Percentiles rank a stretch among this genome's conserved stretches.
phyloP scores from a whole-genome alignment of 139 green algal genomes.

The Picochlorum sp. region DNA sequence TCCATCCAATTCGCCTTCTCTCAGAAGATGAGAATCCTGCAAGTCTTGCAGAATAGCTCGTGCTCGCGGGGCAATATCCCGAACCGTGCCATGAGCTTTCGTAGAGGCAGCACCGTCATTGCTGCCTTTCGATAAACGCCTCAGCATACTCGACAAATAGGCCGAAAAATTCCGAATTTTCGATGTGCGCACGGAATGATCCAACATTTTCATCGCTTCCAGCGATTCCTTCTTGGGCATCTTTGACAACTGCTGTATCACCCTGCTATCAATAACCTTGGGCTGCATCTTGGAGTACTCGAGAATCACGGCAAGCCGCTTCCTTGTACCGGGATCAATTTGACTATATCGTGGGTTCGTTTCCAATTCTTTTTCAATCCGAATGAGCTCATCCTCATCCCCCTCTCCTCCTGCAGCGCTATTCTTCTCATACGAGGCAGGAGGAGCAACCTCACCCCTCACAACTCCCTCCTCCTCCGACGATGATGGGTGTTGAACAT shows the following conservation, averaged over 20 bases:
- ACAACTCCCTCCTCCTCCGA: background rate
- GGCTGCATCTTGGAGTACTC: conserved; percentile 5
- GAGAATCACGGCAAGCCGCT: background rate
- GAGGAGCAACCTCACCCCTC: background rate
- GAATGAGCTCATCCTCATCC: too few relatives aligned
- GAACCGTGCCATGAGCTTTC: background rate
- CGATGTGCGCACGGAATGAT: background rate
- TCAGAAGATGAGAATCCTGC: background rate
- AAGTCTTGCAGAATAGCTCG: conserved; percentile 4
- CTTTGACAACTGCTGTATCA: conserved; percentile 1
- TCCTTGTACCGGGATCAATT: too few relatives aligned
- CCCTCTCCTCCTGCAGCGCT: too few relatives aligned
- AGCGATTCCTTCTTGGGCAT: background rate
- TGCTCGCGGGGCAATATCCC: conserved; percentile 1
- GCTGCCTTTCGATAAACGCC: background rate
- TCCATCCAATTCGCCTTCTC: conserved; percentile 11
- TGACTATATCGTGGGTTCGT: too few relatives aligned
- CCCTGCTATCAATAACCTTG: conserved; percentile 9
- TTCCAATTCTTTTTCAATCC: too few relatives aligned
- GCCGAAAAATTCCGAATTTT: conserved; percentile 15
- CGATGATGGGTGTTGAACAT: background rate
- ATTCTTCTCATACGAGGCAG: too few relatives aligned
- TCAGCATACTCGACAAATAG: conserved; percentile 12
- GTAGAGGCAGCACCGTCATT: background rate
- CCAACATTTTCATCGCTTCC: conserved; percentile 10